These are phyloP conservation scores for Macadamia tetraphylla DNA, from an alignment of 164 flowering plant species.

Conservation along the genomic window DNA sequence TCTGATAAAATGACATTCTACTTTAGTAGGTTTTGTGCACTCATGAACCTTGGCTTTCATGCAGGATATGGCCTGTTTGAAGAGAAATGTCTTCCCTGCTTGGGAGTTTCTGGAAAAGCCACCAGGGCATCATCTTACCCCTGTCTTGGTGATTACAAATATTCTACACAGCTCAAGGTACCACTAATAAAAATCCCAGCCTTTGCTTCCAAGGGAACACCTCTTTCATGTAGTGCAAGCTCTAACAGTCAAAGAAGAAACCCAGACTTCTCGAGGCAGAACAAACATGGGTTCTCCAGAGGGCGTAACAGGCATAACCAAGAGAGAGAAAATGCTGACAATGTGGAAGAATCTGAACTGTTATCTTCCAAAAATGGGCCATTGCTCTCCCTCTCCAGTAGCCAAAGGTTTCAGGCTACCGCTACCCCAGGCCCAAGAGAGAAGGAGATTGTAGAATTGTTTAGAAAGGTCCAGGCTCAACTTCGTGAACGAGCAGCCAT, in stretches of 20 bases:
- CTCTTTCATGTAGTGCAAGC: constrained; percentile 50
- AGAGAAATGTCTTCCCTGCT: constrained; percentile 47
- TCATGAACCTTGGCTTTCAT: constrained; percentile 3
- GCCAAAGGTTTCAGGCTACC: constrained; percentile 55
- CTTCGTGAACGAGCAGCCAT: constrained; percentile 73
- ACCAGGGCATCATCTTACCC: constrained; percentile 29
- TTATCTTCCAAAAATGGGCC: constrained; percentile 67
- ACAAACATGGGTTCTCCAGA: constrained; percentile 47
- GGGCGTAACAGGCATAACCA: constrained; percentile 54
- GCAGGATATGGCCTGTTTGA: constrained; percentile 58
- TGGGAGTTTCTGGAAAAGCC: constrained; percentile 52
- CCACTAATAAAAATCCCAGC: constrained; percentile 14
- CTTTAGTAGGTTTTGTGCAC: too few species aligned
- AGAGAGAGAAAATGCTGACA: constrained; percentile 45
- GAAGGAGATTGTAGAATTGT: constrained; percentile 83
- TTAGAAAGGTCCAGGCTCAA: constrained; percentile 78
- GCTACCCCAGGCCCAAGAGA: constrained; percentile 76
- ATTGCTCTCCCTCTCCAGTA: constrained; percentile 41
- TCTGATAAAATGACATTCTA: too few species aligned
- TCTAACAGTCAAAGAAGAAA: constrained; percentile 57
- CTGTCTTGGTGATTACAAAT: constrained; percentile 20
- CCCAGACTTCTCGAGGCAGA: constrained; percentile 70
- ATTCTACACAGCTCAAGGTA: constrained; percentile 25
- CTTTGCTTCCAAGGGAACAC: constrained; percentile 22
- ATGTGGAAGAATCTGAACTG: constrained; percentile 52